These are phyloP conservation scores for Dacryopinax primogenitus DNA, from an alignment of 768 basidiomycete genomes.

Conservation along the genomic window DNA sequence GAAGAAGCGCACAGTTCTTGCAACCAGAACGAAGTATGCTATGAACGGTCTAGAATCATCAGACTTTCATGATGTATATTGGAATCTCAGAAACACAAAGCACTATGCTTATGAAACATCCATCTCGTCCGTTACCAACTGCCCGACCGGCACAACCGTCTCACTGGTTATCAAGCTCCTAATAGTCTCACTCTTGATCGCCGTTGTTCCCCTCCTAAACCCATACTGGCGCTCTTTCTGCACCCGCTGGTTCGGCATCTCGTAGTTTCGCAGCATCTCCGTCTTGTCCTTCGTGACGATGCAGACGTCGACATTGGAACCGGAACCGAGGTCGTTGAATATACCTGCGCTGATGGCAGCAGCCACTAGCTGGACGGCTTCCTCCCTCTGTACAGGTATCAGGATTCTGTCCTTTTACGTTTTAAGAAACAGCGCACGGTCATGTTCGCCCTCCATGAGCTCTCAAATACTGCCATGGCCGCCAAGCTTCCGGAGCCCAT, in stretches of 20 bases:
- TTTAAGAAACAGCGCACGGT: constrained; percentile 36
- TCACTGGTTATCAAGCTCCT: constrained; percentile 61
- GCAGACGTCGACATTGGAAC: constrained; percentile 96
- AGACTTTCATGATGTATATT: not conserved
- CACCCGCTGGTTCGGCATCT: constrained; percentile 78
- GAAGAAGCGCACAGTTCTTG: no score
- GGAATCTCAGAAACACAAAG: not conserved
- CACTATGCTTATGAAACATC: constrained; percentile 12
- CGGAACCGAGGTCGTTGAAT: constrained; percentile 98
- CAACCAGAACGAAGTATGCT: no score
- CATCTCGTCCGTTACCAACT: constrained; percentile 13
- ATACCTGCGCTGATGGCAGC: constrained; percentile 88
- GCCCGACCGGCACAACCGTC: constrained; percentile 38
- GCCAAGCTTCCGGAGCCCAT: constrained; percentile 96
- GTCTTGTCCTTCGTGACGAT: constrained; percentile 77
- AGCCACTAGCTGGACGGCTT: constrained; percentile 71
- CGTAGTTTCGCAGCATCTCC: constrained; percentile 88
- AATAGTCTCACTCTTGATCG: constrained; percentile 71
- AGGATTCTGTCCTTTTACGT: not conserved
- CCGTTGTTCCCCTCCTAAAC: constrained; percentile 80
- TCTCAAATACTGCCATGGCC: constrained; percentile 97
- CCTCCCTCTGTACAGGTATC: constrained; percentile 43
- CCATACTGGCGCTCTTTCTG: constrained; percentile 52
- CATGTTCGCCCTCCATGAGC: constrained; percentile 68
- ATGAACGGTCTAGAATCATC: no score